Conservation (phyloP, 2,329 filamentous ascomycete species). For the Fusarium kyushuense region DNA sequence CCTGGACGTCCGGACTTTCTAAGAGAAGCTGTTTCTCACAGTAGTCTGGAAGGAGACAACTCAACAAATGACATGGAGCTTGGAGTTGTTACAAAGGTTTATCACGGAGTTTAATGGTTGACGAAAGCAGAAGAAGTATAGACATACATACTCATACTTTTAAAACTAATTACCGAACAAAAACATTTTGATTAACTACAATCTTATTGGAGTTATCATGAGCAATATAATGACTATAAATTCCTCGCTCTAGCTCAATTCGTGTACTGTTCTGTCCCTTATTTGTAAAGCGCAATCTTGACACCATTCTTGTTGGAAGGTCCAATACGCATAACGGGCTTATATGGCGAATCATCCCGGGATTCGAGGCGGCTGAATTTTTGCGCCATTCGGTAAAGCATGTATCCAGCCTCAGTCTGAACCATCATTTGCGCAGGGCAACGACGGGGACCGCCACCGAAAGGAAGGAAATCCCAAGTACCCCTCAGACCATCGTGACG, state of each 20-base stretch:
- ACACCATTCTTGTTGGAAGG: conserved; percentile 14
- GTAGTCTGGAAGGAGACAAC: conserved; percentile 21
- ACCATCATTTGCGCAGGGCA: conserved; percentile 18
- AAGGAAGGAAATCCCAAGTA: background rate
- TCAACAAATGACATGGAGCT: conserved; percentile 36
- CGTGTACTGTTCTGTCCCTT: too few relatives aligned
- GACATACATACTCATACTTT: background rate
- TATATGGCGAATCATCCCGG: conserved; percentile 1
- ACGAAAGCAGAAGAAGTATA: background rate
- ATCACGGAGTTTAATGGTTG: conserved; percentile 36
- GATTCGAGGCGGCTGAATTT: conserved; percentile 6
- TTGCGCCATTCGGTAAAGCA: conserved; percentile 9
- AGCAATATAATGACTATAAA: background rate
- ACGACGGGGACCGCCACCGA: conserved; percentile 4
- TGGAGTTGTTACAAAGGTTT: conserved; percentile 47
- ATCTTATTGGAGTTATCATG: background rate
- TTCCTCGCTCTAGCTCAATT: accelerated
- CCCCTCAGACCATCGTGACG: conserved; percentile 5
- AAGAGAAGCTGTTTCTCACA: background rate
- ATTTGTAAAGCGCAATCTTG: conserved; percentile 3
- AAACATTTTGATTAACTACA: background rate
- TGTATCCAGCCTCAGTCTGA: conserved; percentile 9
- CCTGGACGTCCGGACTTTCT: background rate
- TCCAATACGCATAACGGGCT: conserved; percentile 16
- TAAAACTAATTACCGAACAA: background rate